phyloP scores from a whole-genome alignment of 768 basidiomycete genomes.

The Hypsizygus marmoreus region DNA sequence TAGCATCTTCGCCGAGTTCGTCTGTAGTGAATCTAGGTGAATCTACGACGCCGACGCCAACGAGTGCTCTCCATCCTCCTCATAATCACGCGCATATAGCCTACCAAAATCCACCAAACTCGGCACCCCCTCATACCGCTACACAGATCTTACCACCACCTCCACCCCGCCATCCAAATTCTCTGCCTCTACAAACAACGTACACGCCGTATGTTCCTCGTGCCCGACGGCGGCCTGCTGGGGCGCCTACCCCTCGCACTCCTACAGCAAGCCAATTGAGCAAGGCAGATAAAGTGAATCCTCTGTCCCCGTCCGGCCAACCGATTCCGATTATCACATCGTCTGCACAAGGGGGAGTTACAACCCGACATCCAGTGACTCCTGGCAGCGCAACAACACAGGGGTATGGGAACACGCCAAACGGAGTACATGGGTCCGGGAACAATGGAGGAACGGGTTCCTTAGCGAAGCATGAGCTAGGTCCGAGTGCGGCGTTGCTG shows the following conservation, averaged over 20 bases:
- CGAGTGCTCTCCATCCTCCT: no score
- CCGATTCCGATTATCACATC: constrained; percentile 71
- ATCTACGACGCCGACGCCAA: constrained; percentile 13
- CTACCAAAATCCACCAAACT: no score
- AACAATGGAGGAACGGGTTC: background rate
- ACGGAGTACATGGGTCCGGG: background rate
- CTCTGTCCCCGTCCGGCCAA: constrained; percentile 44
- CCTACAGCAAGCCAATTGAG: no score
- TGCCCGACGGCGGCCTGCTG: constrained; percentile 46
- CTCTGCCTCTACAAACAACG: constrained; percentile 62
- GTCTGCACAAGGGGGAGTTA: constrained; percentile 55
- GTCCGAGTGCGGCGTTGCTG: constrained; percentile 75
- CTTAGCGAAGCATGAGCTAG: constrained; percentile 37
- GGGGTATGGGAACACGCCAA: background rate
- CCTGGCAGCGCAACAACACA: no score
- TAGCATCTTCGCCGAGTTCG: constrained; percentile 30
- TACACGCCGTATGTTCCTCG: constrained; percentile 85
- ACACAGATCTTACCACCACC: constrained; percentile 65
- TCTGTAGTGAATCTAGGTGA: constrained; percentile 29
- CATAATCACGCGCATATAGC: no score
- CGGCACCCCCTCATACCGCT: constrained; percentile 65
- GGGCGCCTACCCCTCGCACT: constrained; percentile 37
- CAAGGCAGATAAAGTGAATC: no score
- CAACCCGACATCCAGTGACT: constrained; percentile 44
- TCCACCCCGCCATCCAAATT: constrained; percentile 40